A percentile compares a stretch with the other conserved stretches of the same genome.
phyloP scores from a whole-genome alignment of 2,329 filamentous ascomycete genomes.

The Aspergillus puulaauensis region DNA sequence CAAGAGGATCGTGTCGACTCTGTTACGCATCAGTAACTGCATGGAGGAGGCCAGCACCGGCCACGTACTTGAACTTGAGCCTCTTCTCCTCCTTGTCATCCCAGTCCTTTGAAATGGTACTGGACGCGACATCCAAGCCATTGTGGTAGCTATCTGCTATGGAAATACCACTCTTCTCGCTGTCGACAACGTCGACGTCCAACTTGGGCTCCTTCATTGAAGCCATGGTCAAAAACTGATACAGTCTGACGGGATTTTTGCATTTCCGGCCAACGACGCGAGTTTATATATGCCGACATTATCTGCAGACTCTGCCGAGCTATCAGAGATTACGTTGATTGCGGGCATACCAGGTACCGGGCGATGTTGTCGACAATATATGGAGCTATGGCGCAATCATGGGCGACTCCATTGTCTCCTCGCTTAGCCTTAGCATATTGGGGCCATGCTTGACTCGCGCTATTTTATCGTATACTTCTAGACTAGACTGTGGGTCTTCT shows the following conservation, averaged over 20 bases:
- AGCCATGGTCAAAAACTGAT: not conserved
- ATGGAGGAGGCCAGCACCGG: not conserved
- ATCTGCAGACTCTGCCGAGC: not conserved
- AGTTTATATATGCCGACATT: not conserved
- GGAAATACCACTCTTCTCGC: constrained; percentile 1
- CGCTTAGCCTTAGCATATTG: not conserved
- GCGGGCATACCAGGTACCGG: not conserved
- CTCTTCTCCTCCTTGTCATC: constrained; percentile 23
- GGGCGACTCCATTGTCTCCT: not conserved
- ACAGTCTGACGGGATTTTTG: not conserved
- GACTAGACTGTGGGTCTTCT: not conserved
- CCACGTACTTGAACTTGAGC: constrained; percentile 26
- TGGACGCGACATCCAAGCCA: constrained; percentile 12
- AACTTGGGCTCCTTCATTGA: not conserved
- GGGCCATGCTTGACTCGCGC: constrained; percentile 1
- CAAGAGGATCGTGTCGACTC: constrained; percentile 31
- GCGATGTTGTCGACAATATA: constrained; percentile 6
- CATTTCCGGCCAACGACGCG: not conserved
- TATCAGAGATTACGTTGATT: not conserved
- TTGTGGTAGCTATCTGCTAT: not conserved
- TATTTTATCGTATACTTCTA: not conserved
- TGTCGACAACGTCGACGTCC: not conserved
- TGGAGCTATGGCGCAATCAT: constrained; percentile 10
- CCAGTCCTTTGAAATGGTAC: constrained; percentile 27
- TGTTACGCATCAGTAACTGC: constrained; percentile 6